These are phyloP conservation scores for Spiromastix sp. DNA, from an alignment of 2,329 filamentous ascomycete species.

Conservation along the genomic window DNA sequence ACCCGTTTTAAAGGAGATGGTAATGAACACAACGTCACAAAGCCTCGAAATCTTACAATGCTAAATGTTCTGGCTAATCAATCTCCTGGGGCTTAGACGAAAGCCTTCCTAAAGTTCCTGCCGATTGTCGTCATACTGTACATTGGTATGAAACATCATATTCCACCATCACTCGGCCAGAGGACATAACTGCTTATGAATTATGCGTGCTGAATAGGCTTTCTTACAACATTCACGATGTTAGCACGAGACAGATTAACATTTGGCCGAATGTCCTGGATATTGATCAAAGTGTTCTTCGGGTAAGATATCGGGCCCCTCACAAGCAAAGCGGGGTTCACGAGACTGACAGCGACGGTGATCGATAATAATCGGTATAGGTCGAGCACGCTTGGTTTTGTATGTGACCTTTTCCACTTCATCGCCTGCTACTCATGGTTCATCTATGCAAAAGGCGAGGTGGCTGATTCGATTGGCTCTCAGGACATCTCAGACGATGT, in stretches of 20 bases:
- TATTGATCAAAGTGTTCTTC: slow-evolving; percentile 53
- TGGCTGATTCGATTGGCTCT: slow-evolving; percentile 32
- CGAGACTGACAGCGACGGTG: slow-evolving; percentile 17
- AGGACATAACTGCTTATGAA: no score
- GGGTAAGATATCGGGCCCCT: slow-evolving; percentile 30
- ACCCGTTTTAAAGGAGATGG: slow-evolving; percentile 88
- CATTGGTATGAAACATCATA: slow-evolving; percentile 41
- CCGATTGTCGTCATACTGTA: slow-evolving; percentile 74
- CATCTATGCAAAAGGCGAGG: slow-evolving; percentile 10
- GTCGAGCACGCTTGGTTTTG: slow-evolving; percentile 49
- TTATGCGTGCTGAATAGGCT: slow-evolving; percentile 49
- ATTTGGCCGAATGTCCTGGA: slow-evolving; percentile 48
- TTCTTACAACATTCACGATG: slow-evolving; percentile 66
- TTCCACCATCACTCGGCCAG: not conserved
- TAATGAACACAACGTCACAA: no score
- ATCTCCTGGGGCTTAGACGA: slow-evolving; percentile 40
- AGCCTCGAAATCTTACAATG: not conserved
- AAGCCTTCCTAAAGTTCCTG: slow-evolving; percentile 77
- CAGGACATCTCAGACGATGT: slow-evolving; percentile 6
- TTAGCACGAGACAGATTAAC: slow-evolving; percentile 48
- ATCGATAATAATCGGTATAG: slow-evolving; percentile 12
- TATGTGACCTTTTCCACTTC: slow-evolving; percentile 28
- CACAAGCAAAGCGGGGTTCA: slow-evolving; percentile 4
- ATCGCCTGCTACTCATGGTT: not conserved
- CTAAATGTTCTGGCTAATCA: not conserved